phyloP scores from a whole-genome alignment of 306 rosid species.

The Astragalus membranaceus region DNA sequence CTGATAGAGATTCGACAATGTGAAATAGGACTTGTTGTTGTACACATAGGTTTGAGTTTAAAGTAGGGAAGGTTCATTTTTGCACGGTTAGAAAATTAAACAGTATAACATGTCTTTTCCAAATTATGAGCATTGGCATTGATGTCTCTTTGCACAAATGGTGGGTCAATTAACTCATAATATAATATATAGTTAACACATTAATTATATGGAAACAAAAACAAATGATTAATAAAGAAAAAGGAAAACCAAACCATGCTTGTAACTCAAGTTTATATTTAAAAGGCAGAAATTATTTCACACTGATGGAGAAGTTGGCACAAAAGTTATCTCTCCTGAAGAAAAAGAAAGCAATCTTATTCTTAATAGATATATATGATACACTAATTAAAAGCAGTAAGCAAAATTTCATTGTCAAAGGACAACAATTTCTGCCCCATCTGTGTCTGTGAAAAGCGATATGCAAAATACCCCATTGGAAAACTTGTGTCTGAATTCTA shows the following conservation, averaged over 20 bases:
- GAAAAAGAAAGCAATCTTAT: conserved; percentile 18
- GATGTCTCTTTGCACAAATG: conserved; percentile 31
- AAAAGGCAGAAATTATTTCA: neutral
- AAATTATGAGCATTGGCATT: conserved; percentile 23
- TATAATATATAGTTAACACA: conserved; percentile 19
- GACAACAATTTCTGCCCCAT: conserved; percentile 5
- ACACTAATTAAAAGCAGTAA: neutral
- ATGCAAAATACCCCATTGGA: conserved; percentile 26
- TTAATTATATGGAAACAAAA: neutral
- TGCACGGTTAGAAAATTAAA: conserved; percentile 23
- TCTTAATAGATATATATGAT: neutral
- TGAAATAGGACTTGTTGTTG: conserved; percentile 15
- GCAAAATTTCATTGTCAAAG: conserved; percentile 13
- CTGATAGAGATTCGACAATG: conserved; percentile 19
- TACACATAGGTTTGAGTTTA: conserved; percentile 17
- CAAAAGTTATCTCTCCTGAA: neutral
- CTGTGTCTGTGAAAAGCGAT: conserved; percentile 29
- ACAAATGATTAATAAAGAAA: neutral
- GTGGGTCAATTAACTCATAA: conserved; percentile 31
- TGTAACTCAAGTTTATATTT: conserved; percentile 19
- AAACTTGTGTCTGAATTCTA: conserved; percentile 31
- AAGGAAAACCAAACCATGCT: conserved; percentile 3
- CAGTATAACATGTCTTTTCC: conserved; percentile 35
- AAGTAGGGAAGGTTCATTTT: conserved; percentile 18
- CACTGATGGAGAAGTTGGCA: neutral